A percentile compares a stretch with the other conserved stretches of the same genome.
phyloP scores from a whole-genome alignment of 2,329 filamentous ascomycete genomes.

The Alternaria arbusti region DNA sequence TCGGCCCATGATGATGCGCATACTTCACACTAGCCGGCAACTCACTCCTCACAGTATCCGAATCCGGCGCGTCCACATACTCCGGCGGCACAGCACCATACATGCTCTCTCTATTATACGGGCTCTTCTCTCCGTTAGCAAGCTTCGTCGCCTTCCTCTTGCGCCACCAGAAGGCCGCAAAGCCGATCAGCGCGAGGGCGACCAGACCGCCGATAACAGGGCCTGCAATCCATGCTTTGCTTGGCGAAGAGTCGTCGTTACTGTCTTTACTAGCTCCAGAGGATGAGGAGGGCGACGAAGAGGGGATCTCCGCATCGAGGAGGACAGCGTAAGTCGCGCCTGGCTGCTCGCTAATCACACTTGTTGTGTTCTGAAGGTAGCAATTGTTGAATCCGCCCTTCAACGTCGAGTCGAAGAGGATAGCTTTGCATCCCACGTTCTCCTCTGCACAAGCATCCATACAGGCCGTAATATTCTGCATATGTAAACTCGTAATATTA shows the following conservation, averaged over 20 bases:
- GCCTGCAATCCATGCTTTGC: constrained; percentile 40
- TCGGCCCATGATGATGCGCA: constrained; percentile 12
- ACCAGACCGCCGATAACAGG: constrained; percentile 32
- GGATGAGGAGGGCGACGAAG: constrained; percentile 2
- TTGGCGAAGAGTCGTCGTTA: not conserved
- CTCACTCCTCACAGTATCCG: constrained; percentile 17
- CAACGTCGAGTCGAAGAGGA: constrained; percentile 36
- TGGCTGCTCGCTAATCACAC: constrained; percentile 22
- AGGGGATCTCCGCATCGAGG: constrained; percentile 8
- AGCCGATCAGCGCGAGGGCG: constrained; percentile 21
- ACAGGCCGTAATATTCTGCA: constrained; percentile 36
- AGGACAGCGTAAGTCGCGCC: constrained; percentile 31
- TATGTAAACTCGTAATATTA: constrained; percentile 38
- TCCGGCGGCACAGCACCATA: constrained; percentile 12
- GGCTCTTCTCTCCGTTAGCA: constrained; percentile 13
- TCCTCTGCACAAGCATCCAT: constrained; percentile 38
- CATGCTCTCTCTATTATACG: not conserved
- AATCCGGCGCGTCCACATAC: not conserved
- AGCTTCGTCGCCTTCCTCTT: constrained; percentile 4
- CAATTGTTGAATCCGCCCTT: constrained; percentile 38
- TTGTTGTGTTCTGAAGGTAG: constrained; percentile 42
- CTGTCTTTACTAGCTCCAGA: not conserved
- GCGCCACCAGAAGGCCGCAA: constrained; percentile 25
- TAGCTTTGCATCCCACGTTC: constrained; percentile 31
- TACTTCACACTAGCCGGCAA: constrained; percentile 26